Evolutionary conservation across 208 protist species (phyloP), one percentile per base, ranked within the genome.

Genomic region (Leishmania guyanensis): DNA sequence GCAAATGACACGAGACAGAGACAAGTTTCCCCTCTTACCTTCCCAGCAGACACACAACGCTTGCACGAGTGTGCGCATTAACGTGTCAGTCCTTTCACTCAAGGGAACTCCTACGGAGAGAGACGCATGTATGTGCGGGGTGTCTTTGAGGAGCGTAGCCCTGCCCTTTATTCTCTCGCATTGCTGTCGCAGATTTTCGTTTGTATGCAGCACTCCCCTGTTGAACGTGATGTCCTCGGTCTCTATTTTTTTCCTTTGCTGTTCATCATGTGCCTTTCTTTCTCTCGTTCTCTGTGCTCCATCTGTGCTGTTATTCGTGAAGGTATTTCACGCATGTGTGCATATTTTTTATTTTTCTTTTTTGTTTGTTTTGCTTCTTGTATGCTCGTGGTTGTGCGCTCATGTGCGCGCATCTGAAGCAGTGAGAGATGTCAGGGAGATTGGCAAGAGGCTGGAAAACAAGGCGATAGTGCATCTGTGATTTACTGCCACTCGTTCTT

Each of bases 301-400:
- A 39, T 73, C 64, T 29, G 12, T 53, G 17, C 64, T 50, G 22
- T 33, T 77, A 20, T 77, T 58, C 20, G 51, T 54, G 17, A 36
- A 58, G 14, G 14, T 6, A 17, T 29, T 39, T 48, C 39, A 43
- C 14, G 26, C 58, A 22, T 14, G 6, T 62, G 53, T 64, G 26
- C n/a, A 17, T 62, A 22, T 33, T 48, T 65, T 58, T 77, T 65
- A 16, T 79, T 78, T 17, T 79, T 54, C 8, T 83, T 22, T 82
- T 58, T 78, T 26, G 36, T 79, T 79, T 54, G 2, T 79, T 22
- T 82, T 58, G 58, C 14, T 43, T 79, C 17, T 8, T 39, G 73
- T 33, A 43, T 74, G 53, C 33, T 64, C 58, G 22, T 33, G 26
- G 58, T 46, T 71, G 46, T 77, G 58, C 50, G 33, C 36, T 70